These are phyloP conservation scores for Curvularia sp. DNA, from an alignment of 2,329 filamentous ascomycete species.

Conservation along the genomic window DNA sequence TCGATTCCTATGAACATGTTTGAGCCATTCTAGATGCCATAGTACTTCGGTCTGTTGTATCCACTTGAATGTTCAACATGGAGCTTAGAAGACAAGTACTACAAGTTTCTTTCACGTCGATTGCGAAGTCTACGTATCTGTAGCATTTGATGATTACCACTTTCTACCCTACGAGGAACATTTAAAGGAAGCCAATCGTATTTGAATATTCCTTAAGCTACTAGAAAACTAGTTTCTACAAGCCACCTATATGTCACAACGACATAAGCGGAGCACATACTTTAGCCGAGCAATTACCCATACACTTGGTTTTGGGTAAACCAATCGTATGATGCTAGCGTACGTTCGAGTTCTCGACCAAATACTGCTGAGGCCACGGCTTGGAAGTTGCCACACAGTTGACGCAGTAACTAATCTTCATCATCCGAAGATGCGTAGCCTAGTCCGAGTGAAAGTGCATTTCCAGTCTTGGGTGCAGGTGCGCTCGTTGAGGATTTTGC, in stretches of 20 bases:
- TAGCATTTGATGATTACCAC: background rate
- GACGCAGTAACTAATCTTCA: conserved; percentile 37
- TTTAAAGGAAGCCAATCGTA: background rate
- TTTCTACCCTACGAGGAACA: background rate
- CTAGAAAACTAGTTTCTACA: background rate
- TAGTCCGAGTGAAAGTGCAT: conserved; percentile 45
- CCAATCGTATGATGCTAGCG: too few relatives aligned
- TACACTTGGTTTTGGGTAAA: background rate
- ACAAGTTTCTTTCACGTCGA: background rate
- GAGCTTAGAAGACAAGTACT: background rate
- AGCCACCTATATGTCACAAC: background rate
- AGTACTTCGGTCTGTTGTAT: background rate
- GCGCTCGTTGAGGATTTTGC: conserved; percentile 18
- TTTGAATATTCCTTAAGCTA: background rate
- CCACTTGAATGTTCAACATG: background rate
- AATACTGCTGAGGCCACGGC: background rate
- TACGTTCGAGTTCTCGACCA: too few relatives aligned
- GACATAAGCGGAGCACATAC: background rate
- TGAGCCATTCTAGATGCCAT: background rate
- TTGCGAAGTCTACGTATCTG: background rate
- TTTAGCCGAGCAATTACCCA: background rate
- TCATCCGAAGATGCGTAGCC: conserved; percentile 56
- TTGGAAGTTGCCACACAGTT: background rate
- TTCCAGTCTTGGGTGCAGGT: conserved; percentile 26
- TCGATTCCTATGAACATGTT: background rate